These are phyloP conservation scores for Elongisporangium prolatum DNA, from an alignment of 352 stramenopile species.

Conservation along the genomic window DNA sequence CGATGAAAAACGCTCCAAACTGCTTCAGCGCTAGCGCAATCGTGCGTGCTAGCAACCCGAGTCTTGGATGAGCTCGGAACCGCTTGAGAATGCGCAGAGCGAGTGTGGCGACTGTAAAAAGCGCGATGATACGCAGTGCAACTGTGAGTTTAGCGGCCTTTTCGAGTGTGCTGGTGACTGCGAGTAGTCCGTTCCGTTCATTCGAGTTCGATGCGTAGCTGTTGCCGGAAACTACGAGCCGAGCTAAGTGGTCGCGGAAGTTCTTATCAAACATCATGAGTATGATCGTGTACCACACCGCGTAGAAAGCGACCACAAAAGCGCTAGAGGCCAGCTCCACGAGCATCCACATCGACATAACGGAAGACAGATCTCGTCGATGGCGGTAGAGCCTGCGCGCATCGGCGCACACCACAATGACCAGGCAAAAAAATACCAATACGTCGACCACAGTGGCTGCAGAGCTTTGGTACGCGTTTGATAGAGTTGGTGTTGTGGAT, in stretches of 20 bases:
- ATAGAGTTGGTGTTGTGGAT: slow-evolving; percentile 23
- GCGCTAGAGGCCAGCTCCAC: slow-evolving; percentile 8
- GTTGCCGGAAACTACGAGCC: slow-evolving; percentile 28
- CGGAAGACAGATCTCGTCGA: slow-evolving; percentile 3
- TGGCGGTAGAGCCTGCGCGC: slow-evolving; percentile 15
- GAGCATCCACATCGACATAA: slow-evolving; percentile 11
- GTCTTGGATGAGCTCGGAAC: slow-evolving; percentile 36
- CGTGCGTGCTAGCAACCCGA: slow-evolving; percentile 45
- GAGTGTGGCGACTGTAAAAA: slow-evolving; percentile 19
- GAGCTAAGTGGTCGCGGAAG: slow-evolving; percentile 35
- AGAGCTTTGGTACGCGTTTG: slow-evolving; percentile 26
- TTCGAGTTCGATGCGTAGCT: slow-evolving; percentile 24
- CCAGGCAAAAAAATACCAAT: slow-evolving; percentile 28
- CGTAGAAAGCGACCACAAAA: slow-evolving; percentile 28
- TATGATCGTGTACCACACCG: slow-evolving; percentile 25
- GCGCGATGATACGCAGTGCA: slow-evolving; percentile 20
- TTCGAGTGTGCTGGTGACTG: slow-evolving; percentile 22
- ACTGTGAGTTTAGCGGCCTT: slow-evolving; percentile 19
- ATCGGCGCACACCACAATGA: slow-evolving; percentile 9
- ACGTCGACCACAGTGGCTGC: slow-evolving; percentile 23
- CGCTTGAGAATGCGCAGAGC: slow-evolving; percentile 27
- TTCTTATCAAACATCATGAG: slow-evolving; percentile 25
- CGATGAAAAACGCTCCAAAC: slow-evolving; percentile 47
- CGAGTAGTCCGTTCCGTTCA: slow-evolving; percentile 19
- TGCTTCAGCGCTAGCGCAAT: slow-evolving; percentile 36